These are phyloP conservation scores for Ramalina intermedia DNA, from an alignment of 495 filamentous ascomycete genomes.

Conservation along the genomic window DNA sequence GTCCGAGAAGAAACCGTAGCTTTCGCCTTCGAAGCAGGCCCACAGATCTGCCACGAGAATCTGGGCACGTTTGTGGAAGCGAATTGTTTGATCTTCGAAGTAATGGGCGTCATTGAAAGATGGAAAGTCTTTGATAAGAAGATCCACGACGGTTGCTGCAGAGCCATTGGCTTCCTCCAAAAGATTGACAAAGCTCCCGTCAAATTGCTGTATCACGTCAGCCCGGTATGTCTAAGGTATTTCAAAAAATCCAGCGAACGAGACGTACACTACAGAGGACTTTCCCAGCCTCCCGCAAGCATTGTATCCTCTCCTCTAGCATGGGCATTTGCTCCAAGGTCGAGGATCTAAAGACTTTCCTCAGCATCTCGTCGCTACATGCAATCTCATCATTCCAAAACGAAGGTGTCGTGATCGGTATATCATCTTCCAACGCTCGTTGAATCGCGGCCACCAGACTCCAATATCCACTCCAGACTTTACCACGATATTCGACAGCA, in stretches of 20 bases:
- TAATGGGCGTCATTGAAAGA: conserved; percentile 72
- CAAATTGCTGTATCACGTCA: conserved; percentile 49
- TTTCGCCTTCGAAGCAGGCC: conserved; percentile 77
- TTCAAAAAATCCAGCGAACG: conserved; percentile 1
- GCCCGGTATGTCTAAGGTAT: not conserved
- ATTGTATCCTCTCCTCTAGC: conserved; percentile 59
- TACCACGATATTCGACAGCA: conserved; percentile 62
- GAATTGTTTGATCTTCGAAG: conserved; percentile 61
- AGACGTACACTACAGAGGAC: conserved; percentile 66
- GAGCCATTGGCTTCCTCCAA: conserved; percentile 64
- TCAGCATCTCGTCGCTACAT: conserved; percentile 60
- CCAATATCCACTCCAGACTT: conserved; percentile 87
- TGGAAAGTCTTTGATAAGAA: conserved; percentile 61
- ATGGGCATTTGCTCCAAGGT: conserved; percentile 81
- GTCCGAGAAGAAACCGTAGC: conserved; percentile 73
- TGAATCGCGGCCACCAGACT: conserved; percentile 78
- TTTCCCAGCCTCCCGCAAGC: conserved; percentile 71
- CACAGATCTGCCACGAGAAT: conserved; percentile 91
- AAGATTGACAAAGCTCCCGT: conserved; percentile 58
- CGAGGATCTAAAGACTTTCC: conserved; percentile 69
- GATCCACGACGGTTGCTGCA: conserved; percentile 69
- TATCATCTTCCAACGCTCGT: conserved; percentile 78
- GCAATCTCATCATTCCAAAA: conserved; percentile 73
- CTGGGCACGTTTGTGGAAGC: conserved; percentile 85
- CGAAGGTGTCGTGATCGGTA: conserved; percentile 76